phyloP scores from a whole-genome alignment of 2,329 filamentous ascomycete species.

The Ascochyta koolunga region DNA sequence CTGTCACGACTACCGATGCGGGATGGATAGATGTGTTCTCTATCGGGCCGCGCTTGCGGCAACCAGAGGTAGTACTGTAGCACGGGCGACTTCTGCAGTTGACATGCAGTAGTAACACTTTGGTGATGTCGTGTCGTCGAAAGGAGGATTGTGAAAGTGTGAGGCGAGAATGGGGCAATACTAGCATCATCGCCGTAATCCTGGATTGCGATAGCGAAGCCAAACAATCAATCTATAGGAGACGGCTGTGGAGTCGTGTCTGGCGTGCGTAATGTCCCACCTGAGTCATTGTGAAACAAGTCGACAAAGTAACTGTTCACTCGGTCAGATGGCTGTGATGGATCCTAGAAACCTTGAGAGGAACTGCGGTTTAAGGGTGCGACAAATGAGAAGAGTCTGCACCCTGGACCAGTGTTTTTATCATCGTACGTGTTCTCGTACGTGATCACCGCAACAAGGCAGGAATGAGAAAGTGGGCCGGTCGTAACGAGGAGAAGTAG shows the following conservation, averaged over 20 bases:
- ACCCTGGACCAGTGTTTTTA: neutral
- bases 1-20: neutral
- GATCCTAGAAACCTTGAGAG: neutral
- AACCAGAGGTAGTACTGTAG: conserved; percentile 4
- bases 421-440: conserved; percentile 6
- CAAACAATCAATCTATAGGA: neutral
- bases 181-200: neutral
- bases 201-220: neutral
- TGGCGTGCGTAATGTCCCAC: neutral
- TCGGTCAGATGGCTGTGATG: neutral
- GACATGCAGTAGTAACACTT: conserved; percentile 11
- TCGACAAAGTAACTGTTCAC: neutral
- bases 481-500: conserved; percentile 1
- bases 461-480: neutral
- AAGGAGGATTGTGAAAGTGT: neutral
- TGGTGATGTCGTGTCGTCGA: conserved; percentile 1
- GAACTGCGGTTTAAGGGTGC: neutral
- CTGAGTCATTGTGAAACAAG: conserved; percentile 1
- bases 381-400: neutral
- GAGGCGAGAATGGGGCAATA: neutral
- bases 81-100: conserved; percentile 8
- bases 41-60: conserved; percentile 9
- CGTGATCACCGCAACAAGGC: neutral
- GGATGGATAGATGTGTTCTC: neutral
- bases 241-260: neutral